Evolutionary conservation across 306 rosid genomes (phyloP), one percentile per base, ranked within the genome.

Genomic region (Coriaria nepalensis): DNA sequence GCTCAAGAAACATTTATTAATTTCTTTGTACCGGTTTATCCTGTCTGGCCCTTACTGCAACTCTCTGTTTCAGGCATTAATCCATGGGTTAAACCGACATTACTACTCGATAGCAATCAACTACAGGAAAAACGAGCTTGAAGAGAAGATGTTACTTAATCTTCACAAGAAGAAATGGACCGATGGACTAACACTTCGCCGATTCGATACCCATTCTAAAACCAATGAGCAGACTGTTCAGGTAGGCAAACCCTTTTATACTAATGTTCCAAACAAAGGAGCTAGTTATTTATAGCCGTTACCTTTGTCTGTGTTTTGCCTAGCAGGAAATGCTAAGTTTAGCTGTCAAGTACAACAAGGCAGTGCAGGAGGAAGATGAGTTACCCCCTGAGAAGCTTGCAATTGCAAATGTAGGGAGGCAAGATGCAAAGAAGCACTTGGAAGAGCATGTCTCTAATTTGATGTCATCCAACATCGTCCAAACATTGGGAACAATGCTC

Each of bases 161-260:
- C 97, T 88, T 68, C 93, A 88, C 59, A 88, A 88, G 77, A 88
- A 88, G 79, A 88, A 88, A 62, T 88, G 97, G 95, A 84, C 95
- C 40, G 95, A 88, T 71, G 95, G 93, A 55, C 68, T 84, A 58
- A 81, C 93, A 38, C 90, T 84, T 4, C 63, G 69, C 53, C 90
- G 33, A 10, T 90, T 84, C 53, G 97, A 84, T 61, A 57, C 83
- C 43, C 97, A 90, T 68, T 84, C 97, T 10, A 90, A 79, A 71
- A 90, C 95, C 43, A 84, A 90, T 68, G 95, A 90, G 60, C 90
- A 84, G 71, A 90, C 93, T 10, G 93, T 90, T 54, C 90, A 81
- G 78, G 97, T 84, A 15, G 73, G 61, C 45, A 0, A 52, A 35
- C 2, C 40, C 13, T 29, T 50, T 33, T 13, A 5, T 10, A 13